Percentiles rank a stretch among this genome's conserved stretches.
Evolutionary conservation across 2,329 filamentous ascomycete genomes (phyloP).

Genomic region (Fusarium metavorans): DNA sequence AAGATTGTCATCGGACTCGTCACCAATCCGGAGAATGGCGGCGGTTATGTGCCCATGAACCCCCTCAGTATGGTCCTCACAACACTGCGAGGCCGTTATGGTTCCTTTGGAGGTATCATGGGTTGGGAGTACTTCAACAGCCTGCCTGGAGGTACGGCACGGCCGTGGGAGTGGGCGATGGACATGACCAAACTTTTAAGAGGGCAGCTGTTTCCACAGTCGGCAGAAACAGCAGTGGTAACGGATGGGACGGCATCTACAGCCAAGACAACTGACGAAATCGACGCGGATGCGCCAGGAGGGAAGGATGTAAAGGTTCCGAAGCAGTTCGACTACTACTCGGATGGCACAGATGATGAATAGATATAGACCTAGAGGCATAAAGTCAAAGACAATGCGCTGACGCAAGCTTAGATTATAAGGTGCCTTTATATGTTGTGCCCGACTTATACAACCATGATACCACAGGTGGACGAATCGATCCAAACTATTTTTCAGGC

Average conservation of each 20-base stretch:
- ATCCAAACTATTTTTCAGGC: too few species aligned
- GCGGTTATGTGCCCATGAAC: conserved; percentile 62
- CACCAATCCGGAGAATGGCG: conserved; percentile 81
- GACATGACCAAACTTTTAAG: conserved; percentile 67
- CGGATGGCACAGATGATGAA: conserved; percentile 43
- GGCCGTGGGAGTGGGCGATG: conserved; percentile 83
- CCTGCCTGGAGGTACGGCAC: conserved; percentile 69
- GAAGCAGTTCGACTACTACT: conserved; percentile 50
- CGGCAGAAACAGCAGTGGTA: not conserved
- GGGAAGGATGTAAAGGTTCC: conserved; percentile 47
- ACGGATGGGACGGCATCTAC: not conserved
- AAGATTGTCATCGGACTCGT: conserved; percentile 85
- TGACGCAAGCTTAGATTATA: not conserved
- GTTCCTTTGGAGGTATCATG: conserved; percentile 86
- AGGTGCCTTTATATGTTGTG: not conserved
- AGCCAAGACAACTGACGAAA: conserved; percentile 17
- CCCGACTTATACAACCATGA: not conserved
- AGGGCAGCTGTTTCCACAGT: conserved; percentile 30
- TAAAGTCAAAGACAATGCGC: not conserved
- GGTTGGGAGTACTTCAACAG: conserved; percentile 97
- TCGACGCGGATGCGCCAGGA: conserved; percentile 43
- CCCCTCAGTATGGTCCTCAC: conserved; percentile 59
- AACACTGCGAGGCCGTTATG: conserved; percentile 63
- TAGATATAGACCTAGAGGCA: conserved; percentile 9
- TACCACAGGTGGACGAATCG: not conserved